Conservation (phyloP, 164 flowering plant genomes). For the Euptelea pleiosperma region DNA sequence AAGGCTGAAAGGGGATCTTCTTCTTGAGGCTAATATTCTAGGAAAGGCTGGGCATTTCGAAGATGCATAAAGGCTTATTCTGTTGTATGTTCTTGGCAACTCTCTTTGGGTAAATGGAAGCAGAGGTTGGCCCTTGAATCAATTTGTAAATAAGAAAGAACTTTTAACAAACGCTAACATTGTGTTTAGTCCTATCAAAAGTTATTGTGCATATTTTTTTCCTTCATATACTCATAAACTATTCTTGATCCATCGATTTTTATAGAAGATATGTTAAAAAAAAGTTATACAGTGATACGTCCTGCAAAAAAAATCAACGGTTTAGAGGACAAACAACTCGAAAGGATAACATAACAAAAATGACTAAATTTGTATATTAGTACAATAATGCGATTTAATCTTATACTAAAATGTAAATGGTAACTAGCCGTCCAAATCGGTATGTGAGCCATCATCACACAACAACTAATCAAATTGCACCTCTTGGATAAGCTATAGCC, state of each 20-base stretch:
- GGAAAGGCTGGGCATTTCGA: conserved; percentile 40
- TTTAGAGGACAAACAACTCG: background rate
- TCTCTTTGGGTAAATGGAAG: too few species aligned
- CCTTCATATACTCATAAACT: conserved; percentile 60
- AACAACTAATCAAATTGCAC: too few species aligned
- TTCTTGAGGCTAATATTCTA: conserved; percentile 43
- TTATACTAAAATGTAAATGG: too few species aligned
- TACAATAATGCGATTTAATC: background rate
- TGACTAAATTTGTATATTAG: too few species aligned
- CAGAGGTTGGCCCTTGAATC: too few species aligned
- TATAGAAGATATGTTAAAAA: conserved; percentile 66
- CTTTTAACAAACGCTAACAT: too few species aligned
- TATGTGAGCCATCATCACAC: too few species aligned
- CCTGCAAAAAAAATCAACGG: conserved; percentile 36
- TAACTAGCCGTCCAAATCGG: too few species aligned
- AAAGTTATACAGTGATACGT: conserved; percentile 73
- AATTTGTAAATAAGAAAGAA: too few species aligned
- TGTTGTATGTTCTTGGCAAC: too few species aligned
- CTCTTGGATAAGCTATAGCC: too few species aligned
- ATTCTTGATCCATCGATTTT: conserved; percentile 76
- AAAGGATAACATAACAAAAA: too few species aligned
- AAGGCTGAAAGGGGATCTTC: conserved; percentile 30
- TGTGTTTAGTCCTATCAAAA: conserved; percentile 52
- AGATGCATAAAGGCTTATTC: conserved; percentile 37
- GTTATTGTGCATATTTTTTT: conserved; percentile 41